Conservation (phyloP, 2,329 filamentous ascomycete genomes). For the Pyrenochaeta sp. region DNA sequence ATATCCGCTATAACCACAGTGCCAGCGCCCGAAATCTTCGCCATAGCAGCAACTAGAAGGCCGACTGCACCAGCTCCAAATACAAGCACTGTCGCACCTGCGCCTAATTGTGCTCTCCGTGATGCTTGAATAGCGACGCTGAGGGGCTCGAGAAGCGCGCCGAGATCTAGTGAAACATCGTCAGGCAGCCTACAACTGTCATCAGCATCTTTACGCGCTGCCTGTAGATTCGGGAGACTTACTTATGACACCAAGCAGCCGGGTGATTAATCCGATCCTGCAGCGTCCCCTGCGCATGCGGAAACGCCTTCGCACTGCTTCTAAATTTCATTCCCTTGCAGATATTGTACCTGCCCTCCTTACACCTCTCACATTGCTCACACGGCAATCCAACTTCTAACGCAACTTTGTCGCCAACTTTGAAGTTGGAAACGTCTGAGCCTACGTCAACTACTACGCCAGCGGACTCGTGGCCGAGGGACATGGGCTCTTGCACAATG, state of each 20-base stretch:
- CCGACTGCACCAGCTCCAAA: conserved; percentile 71
- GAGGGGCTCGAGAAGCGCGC: conserved; percentile 67
- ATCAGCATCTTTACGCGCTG: conserved; percentile 10
- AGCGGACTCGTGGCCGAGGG: conserved; percentile 79
- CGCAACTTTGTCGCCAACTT: conserved; percentile 83
- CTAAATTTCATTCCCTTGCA: conserved; percentile 67
- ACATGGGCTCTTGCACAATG: conserved; percentile 81
- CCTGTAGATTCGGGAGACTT: conserved; percentile 8
- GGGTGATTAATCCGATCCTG: conserved; percentile 70
- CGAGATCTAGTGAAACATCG: conserved; percentile 62
- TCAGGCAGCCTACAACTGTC: conserved; percentile 55
- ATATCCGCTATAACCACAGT: conserved; percentile 69
- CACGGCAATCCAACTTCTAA: conserved; percentile 91
- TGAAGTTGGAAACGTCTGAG: conserved; percentile 67
- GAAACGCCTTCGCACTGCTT: conserved; percentile 67
- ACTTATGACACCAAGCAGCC: conserved; percentile 66
- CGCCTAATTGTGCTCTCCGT: conserved; percentile 60
- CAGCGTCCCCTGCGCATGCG: conserved; percentile 70
- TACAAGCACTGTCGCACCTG: conserved; percentile 61
- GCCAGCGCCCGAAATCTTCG: conserved; percentile 61
- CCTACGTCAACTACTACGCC: conserved; percentile 80
- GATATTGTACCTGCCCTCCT: conserved; percentile 68
- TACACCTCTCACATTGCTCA: conserved; percentile 66
- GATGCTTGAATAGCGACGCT: conserved; percentile 69
- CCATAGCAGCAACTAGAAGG: conserved; percentile 65